phyloP scores from a whole-genome alignment of 306 rosid genomes.

The Comarum palustre region DNA sequence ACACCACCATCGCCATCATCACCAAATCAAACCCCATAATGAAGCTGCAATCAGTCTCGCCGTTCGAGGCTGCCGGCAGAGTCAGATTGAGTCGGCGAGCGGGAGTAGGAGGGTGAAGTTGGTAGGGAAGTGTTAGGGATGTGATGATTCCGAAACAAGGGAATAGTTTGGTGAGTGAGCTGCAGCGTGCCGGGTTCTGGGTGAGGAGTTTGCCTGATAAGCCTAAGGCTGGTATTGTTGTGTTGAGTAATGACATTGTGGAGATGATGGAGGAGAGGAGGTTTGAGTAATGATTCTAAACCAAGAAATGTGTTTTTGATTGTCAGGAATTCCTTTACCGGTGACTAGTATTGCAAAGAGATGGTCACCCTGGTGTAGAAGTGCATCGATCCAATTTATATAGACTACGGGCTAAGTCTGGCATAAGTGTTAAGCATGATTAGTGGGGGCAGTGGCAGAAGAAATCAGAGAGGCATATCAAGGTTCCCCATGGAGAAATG shows the following conservation, averaged over 20 bases:
- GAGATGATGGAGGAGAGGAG: constrained; percentile 63
- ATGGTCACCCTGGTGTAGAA: neutral
- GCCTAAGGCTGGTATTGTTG: constrained; percentile 50
- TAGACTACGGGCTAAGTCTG: neutral
- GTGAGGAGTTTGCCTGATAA: constrained; percentile 47
- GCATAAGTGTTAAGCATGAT: neutral
- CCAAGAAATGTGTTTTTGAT: neutral
- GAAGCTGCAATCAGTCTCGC: constrained; percentile 43
- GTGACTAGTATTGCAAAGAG: neutral
- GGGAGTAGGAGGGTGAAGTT: constrained; percentile 70
- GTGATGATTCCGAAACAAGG: constrained; percentile 59
- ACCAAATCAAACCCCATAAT: constrained; percentile 35
- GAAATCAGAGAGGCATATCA: neutral
- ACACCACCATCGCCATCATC: constrained; percentile 27
- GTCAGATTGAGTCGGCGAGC: constrained; percentile 64
- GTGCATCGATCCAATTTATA: neutral
- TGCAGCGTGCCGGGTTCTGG: constrained; percentile 69
- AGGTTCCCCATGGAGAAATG: neutral
- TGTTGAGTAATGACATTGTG: constrained; percentile 51
- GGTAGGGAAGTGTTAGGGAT: constrained; percentile 61
- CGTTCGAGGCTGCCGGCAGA: constrained; percentile 68
- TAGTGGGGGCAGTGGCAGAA: too few relatives aligned
- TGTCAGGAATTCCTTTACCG: neutral
- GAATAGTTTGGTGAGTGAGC: constrained; percentile 58
- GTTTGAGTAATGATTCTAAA: constrained; percentile 42